Conservation (phyloP, 495 filamentous ascomycete species). For the Xylaria castorea region DNA sequence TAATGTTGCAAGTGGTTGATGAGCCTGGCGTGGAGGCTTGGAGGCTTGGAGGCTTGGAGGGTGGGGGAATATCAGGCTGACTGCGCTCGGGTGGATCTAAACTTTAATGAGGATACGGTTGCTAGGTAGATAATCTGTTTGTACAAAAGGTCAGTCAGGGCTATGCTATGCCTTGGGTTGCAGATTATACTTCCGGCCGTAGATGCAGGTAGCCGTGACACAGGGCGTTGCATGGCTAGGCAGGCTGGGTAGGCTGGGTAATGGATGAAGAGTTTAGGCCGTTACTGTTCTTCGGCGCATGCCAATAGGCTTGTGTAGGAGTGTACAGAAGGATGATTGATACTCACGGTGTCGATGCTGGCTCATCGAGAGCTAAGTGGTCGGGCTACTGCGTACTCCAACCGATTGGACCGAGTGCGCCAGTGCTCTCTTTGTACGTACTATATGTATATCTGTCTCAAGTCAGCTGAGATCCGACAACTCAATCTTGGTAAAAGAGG, state of each 20-base stretch:
- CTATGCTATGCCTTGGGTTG: not conserved
- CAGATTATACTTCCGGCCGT: not conserved
- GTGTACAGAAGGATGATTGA: not conserved
- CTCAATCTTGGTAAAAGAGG: not conserved
- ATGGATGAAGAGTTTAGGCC: not conserved
- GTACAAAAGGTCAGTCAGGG: not conserved
- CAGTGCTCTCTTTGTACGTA: not conserved
- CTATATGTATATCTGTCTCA: not conserved
- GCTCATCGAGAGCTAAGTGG: not conserved
- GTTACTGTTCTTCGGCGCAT: not conserved
- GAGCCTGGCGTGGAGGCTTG: not conserved
- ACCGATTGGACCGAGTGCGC: not conserved
- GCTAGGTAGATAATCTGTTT: not conserved
- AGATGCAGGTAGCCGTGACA: conserved; percentile 2
- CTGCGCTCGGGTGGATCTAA: not conserved
- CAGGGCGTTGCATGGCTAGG: not conserved
- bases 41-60: not conserved
- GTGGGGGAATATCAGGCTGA: not conserved
- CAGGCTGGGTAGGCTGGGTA: not conserved
- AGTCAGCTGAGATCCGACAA: not conserved
- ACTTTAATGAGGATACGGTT: not conserved
- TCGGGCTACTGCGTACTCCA: not conserved
- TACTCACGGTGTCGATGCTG: not conserved
- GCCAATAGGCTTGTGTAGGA: not conserved
- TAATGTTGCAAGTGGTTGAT: conserved; percentile 9